These are phyloP conservation scores for Nadsonia starkeyi-henricii DNA, from an alignment of 1,139 yeast genomes.

Conservation along the genomic window DNA sequence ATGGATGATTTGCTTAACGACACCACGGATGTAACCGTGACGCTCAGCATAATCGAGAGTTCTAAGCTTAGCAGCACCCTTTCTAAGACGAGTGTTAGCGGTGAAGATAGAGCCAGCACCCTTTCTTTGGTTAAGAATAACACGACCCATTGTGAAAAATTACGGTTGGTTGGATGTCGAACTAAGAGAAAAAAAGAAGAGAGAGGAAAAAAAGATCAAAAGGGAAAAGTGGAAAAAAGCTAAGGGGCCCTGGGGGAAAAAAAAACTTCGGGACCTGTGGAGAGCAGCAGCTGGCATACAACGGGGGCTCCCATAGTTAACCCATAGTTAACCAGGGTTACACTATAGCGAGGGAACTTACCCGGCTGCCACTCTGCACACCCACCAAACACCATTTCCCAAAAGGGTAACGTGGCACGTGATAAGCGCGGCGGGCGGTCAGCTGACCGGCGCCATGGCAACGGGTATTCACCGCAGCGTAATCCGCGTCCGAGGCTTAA, in stretches of 20 bases:
- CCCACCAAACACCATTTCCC: too few species aligned
- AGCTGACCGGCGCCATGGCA: too few species aligned
- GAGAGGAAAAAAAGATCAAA: background rate
- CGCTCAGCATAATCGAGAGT: slow-evolving; percentile 98
- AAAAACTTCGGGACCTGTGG: too few species aligned
- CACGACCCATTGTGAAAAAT: slow-evolving; percentile 63
- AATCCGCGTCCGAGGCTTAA: too few species aligned
- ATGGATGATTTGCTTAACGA: slow-evolving; percentile 96
- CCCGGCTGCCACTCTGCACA: too few species aligned
- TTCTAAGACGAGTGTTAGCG: slow-evolving; percentile 99
- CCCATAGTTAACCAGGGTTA: too few species aligned
- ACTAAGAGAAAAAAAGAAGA: background rate
- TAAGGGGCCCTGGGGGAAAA: background rate
- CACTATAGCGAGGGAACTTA: too few species aligned
- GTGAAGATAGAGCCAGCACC: slow-evolving; percentile 99
- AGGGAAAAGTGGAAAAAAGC: background rate
- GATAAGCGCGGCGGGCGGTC: too few species aligned
- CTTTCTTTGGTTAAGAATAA: slow-evolving; percentile 99
- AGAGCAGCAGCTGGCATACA: too few species aligned
- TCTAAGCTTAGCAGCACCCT: slow-evolving; percentile 99
- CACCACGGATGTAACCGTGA: slow-evolving; percentile 99
- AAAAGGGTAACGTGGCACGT: too few species aligned
- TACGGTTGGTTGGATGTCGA: background rate
- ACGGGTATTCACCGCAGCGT: too few species aligned
- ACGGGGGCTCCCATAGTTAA: too few species aligned